Evolutionary conservation across 2,329 filamentous ascomycete genomes (phyloP), one percentile per base, ranked within the genome.

Genomic region (Hypoxylon sp.): DNA sequence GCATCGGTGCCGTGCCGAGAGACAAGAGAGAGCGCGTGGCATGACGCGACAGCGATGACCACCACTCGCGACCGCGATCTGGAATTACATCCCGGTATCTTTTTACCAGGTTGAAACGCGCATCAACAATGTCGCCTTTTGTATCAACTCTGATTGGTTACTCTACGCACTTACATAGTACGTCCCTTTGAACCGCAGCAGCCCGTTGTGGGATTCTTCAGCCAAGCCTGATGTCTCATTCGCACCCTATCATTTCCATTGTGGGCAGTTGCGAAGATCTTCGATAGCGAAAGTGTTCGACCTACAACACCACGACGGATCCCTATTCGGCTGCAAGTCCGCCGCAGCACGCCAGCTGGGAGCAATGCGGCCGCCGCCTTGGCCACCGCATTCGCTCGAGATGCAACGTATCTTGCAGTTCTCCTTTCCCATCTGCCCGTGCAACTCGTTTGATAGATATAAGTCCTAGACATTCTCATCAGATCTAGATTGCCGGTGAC

Each of bases 351-450:
- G 45, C 36, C 51, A 47, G 43, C 56, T 35, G 44, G 21, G 21
- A 9, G 36, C 40, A 44, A 55, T 55, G 55, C 55, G 55, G 47
- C 55, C 55, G 40, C 47, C 47, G 55, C 51, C 55, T 55, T 11
- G 55, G 52, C 43, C 50, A 47, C 32, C 38, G 30, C 50, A 41
- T 55, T 46, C 37, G 17, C 40, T 17, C 20, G 21, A 37, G 7
- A 47, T 54, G 52, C 38, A 53, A 48, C 47, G 23, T 40, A 25
- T 41, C 19, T 47, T 35, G 27, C 29, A 13, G 23, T 13, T 26
- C 12, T 26, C 12, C 19, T 21, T 36, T 12, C 16, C 21, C 23
- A 34, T 34, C 7, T 34, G 21, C 26, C 21, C 23, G 20, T n/a
- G 34, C 17, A 7, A 40, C 13, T 41, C 16, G 23, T 44, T 41